Percentiles rank a stretch among this genome's conserved stretches.
Conservation (phyloP, 345 rosid genomes). For the Pugionium cornutum region DNA sequence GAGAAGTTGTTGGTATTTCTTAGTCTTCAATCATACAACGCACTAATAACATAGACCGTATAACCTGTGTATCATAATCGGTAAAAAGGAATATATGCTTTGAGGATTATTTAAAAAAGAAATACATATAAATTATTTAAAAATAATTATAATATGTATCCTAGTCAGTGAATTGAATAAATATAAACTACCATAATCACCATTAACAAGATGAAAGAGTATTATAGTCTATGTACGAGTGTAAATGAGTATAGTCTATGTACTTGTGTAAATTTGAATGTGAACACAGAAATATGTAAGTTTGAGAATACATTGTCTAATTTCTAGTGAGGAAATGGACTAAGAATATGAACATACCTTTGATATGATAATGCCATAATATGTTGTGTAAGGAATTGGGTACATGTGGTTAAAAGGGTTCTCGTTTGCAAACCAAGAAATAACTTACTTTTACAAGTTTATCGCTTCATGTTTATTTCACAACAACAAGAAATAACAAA, state of each 20-base stretch:
- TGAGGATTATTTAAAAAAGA: not conserved
- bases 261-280: too few relatives aligned
- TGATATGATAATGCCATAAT: constrained; percentile 19
- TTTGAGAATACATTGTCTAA: not conserved
- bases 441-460: constrained; percentile 22
- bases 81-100: not conserved
- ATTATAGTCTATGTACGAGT: too few relatives aligned
- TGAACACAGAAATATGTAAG: too few relatives aligned
- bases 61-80: constrained; percentile 17
- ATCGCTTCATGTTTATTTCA: not conserved
- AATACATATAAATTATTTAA: not conserved
- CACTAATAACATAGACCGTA: constrained; percentile 20
- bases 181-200: too few relatives aligned
- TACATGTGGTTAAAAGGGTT: constrained; percentile 22
- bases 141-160: not conserved
- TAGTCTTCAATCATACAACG: constrained; percentile 15
- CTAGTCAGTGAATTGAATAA: not conserved
- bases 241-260: too few relatives aligned
- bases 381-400: constrained; percentile 2
- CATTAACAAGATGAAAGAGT: too few relatives aligned
- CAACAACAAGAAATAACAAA: too few relatives aligned
- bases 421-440: constrained; percentile 1
- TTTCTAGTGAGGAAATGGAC: constrained; percentile 22
- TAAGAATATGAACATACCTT: constrained; percentile 24
- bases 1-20: constrained; percentile 27